phyloP scores from a whole-genome alignment of 768 basidiomycete species.

The Amanita phalloides region DNA sequence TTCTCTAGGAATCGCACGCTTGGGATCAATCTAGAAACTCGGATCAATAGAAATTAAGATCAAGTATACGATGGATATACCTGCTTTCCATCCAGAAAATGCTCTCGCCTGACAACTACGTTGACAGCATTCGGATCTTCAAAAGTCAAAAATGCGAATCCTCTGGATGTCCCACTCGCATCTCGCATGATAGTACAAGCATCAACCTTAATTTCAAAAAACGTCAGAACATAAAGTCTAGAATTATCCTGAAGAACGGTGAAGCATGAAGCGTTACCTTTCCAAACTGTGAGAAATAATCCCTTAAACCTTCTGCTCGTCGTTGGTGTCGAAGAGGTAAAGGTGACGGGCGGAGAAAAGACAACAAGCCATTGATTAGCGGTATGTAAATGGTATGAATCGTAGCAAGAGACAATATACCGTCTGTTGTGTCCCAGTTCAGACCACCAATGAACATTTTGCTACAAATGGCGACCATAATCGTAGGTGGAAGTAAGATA shows the following conservation, averaged over 20 bases:
- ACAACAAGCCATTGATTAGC: constrained; percentile 24
- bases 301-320: constrained; percentile 44
- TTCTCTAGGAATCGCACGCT: constrained; percentile 77
- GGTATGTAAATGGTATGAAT: constrained; percentile 17
- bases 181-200: constrained; percentile 78
- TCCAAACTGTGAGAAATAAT: constrained; percentile 76
- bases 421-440: constrained; percentile 89
- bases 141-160: constrained; percentile 82
- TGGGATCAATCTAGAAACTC: constrained; percentile 67
- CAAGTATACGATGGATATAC: constrained; percentile 23
- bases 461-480: constrained; percentile 29
- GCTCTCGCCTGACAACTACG: constrained; percentile 54
- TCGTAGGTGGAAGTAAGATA: constrained; percentile 3
- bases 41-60: not conserved
- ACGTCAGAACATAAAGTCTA: constrained; percentile 7
- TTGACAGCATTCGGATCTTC: constrained; percentile 54
- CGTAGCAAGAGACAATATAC: constrained; percentile 35
- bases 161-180: constrained; percentile 60
- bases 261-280: constrained; percentile 31
- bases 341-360: constrained; percentile 10
- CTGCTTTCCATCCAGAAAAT: constrained; percentile 69
- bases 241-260: not conserved
- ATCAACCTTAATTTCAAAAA: not conserved
- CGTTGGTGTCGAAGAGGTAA: not conserved
- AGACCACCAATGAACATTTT: constrained; percentile 90